phyloP scores from a whole-genome alignment of 345 rosid species.

The Theobroma cacao region DNA sequence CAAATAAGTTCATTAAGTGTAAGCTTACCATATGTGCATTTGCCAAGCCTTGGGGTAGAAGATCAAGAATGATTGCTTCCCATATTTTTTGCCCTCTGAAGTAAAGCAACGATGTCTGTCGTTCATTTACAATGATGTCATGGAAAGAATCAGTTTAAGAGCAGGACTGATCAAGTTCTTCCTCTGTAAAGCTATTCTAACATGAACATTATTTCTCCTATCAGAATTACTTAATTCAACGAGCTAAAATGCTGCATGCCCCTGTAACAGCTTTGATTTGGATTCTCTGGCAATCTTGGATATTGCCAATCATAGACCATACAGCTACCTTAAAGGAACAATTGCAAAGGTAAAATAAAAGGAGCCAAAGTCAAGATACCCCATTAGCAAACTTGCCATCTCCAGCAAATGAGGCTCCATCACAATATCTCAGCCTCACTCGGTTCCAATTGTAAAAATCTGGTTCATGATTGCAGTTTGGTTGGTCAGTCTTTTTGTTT shows the following conservation, averaged over 20 bases:
- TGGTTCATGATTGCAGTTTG: constrained; percentile 21
- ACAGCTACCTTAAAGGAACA: background rate
- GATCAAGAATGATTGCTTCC: constrained; percentile 79
- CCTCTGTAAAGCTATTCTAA: background rate
- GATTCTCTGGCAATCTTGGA: background rate
- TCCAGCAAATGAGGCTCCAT: constrained; percentile 92
- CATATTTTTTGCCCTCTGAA: constrained; percentile 87
- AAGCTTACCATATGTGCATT: constrained; percentile 54
- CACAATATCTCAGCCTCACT: constrained; percentile 85
- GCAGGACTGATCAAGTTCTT: background rate
- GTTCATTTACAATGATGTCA: background rate
- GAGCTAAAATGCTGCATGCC: background rate
- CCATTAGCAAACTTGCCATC: constrained; percentile 54
- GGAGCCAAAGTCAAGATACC: constrained; percentile 33
- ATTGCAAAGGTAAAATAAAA: background rate
- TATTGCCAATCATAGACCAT: background rate
- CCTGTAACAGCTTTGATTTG: background rate
- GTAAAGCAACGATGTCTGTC: constrained; percentile 75
- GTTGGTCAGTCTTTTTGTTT: background rate
- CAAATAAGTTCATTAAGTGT: background rate
- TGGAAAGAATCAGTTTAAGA: background rate
- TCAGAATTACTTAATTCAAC: background rate
- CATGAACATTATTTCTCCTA: background rate
- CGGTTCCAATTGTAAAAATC: constrained; percentile 96
- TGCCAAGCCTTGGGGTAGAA: constrained; percentile 74